These are phyloP conservation scores for Quercus parvula DNA, from an alignment of 306 rosid species.

Conservation along the genomic window DNA sequence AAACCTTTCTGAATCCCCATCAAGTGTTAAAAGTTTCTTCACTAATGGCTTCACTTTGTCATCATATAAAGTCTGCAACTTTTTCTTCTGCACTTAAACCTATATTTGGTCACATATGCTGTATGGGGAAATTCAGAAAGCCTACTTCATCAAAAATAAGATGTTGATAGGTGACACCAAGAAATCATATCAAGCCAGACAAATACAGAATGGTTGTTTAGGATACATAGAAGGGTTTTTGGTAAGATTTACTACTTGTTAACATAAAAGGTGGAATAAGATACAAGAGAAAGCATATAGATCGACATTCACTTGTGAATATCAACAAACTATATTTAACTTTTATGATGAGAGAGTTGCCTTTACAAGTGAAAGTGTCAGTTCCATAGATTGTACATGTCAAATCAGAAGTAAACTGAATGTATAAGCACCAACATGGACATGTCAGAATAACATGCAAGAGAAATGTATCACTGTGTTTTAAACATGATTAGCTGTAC, in stretches of 20 bases:
- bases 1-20: conserved; percentile 64
- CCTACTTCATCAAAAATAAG: neutral
- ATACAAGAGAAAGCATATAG: neutral
- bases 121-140: neutral
- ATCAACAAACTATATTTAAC: conserved; percentile 5
- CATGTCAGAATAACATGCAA: neutral
- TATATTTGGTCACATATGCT: conserved; percentile 22
- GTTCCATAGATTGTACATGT: neutral
- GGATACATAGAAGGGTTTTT: neutral
- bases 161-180: neutral
- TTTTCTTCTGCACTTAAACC: conserved; percentile 70
- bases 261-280: conserved; percentile 1
- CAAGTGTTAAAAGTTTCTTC: conserved; percentile 63
- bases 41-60: conserved; percentile 67
- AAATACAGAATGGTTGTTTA: neutral
- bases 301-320: neutral
- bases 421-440: neutral
- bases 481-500: neutral
- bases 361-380: neutral
- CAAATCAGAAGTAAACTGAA: neutral
- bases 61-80: conserved; percentile 61
- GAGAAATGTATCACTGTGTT: neutral
- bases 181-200: conserved; percentile 14
- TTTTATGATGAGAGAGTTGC: neutral
- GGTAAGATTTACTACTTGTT: too few relatives aligned